phyloP scores from a whole-genome alignment of 495 filamentous ascomycete genomes.

The Hypomontagnella monticulosa region DNA sequence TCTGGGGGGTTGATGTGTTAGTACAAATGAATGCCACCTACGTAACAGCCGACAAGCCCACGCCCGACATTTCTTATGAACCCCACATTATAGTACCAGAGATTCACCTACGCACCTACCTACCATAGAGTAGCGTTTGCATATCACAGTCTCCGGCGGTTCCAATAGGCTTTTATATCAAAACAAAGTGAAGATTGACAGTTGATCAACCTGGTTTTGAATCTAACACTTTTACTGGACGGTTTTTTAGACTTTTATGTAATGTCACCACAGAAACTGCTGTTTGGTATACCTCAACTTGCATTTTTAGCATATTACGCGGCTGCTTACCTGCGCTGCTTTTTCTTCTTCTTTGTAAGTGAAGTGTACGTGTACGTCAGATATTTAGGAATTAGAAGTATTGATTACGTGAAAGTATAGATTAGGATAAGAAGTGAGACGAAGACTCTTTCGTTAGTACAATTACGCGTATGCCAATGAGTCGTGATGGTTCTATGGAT shows the following conservation, averaged over 20 bases:
- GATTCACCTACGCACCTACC: constrained; percentile 9
- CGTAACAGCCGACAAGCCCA: background rate
- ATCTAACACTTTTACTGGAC: background rate
- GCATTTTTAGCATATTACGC: background rate
- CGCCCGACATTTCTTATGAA: too few species aligned
- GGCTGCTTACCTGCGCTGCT: too few species aligned
- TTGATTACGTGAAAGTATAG: too few species aligned
- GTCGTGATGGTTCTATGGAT: too few species aligned
- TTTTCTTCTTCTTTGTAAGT: too few species aligned
- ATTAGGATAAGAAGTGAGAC: too few species aligned
- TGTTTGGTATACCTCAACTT: constrained; percentile 7
- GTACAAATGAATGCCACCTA: too few species aligned
- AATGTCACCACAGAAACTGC: constrained; percentile 11
- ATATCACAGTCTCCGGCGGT: constrained; percentile 23
- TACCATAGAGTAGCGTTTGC: constrained; percentile 20
- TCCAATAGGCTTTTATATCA: constrained; percentile 24
- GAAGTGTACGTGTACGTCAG: too few species aligned
- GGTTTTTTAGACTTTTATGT: constrained; percentile 3
- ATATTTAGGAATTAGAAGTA: too few species aligned
- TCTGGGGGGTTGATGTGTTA: too few species aligned
- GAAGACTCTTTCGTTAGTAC: too few species aligned
- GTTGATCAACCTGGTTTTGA: constrained; percentile 15
- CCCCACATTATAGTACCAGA: constrained; percentile 28
- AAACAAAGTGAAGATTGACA: background rate
- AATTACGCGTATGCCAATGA: too few species aligned